Evolutionary conservation across 2,329 filamentous ascomycete genomes (phyloP).

Genomic region (Sclerotinia nivalis): DNA sequence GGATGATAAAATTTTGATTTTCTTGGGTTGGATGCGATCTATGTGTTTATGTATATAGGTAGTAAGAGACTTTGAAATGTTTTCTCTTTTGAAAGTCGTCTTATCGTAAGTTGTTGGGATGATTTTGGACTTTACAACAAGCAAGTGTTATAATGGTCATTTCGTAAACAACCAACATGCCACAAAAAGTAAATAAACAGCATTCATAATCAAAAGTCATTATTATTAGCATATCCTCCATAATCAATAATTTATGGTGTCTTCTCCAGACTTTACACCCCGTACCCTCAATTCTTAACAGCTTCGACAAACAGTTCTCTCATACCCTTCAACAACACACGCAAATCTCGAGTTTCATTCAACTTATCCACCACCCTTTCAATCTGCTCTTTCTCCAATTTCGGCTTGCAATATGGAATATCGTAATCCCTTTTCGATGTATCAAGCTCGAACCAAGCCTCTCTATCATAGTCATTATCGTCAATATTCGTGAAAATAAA

Average conservation of each 20-base stretch:
- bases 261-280: background rate
- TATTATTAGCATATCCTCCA: background rate
- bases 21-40: no score
- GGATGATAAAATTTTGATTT: no score
- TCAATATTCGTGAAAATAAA: slow-evolving; percentile 88
- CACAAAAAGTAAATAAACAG: background rate
- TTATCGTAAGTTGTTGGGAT: background rate
- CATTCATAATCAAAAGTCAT: background rate
- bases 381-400: slow-evolving; percentile 75
- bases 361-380: slow-evolving; percentile 75
- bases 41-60: background rate
- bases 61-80: background rate
- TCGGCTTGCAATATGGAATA: slow-evolving; percentile 77
- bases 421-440: slow-evolving; percentile 82
- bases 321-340: slow-evolving; percentile 77
- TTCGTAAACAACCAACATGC: background rate
- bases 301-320: slow-evolving; percentile 73
- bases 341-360: slow-evolving; percentile 77
- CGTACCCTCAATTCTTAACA: slow-evolving; percentile 45
- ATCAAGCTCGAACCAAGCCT: slow-evolving; percentile 91
- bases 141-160: background rate
- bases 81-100: no score
- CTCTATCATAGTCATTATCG: slow-evolving; percentile 81
- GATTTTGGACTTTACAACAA: background rate
- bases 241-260: background rate